A percentile compares a stretch with the other conserved stretches of the same genome.
Evolutionary conservation across 768 basidiomycete species (phyloP).

Genomic region (Thelephora aurantiotincta): DNA sequence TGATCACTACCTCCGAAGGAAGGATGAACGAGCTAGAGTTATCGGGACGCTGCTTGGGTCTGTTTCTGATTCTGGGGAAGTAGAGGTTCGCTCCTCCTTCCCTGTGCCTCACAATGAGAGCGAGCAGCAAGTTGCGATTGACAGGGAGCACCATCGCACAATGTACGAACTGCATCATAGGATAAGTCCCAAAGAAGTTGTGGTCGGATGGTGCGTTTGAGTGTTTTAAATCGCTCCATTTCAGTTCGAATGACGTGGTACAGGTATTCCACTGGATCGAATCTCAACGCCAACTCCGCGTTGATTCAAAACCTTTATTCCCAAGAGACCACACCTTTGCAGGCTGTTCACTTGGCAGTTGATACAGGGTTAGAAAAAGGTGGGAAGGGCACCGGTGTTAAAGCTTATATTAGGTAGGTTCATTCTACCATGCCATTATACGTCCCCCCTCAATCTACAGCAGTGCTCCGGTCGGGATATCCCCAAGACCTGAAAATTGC

Average conservation of each 20-base stretch:
- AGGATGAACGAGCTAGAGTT: slow-evolving; percentile 70
- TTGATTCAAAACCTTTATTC: slow-evolving; percentile 97
- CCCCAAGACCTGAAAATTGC: slow-evolving; percentile 86
- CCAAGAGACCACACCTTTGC: slow-evolving; percentile 78
- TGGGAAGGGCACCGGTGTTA: slow-evolving; percentile 53
- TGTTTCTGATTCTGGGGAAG: slow-evolving; percentile 35
- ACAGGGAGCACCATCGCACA: slow-evolving; percentile 89
- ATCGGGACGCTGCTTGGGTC: slow-evolving; percentile 91
- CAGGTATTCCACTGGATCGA: slow-evolving; percentile 89
- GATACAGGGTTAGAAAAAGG: slow-evolving; percentile 63
- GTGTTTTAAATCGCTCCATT: neutral
- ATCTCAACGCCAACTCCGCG: slow-evolving; percentile 88
- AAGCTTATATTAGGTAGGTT: slow-evolving; percentile 73
- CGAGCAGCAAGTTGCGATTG: slow-evolving; percentile 86
- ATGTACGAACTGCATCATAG: slow-evolving; percentile 87
- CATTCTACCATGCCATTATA: neutral
- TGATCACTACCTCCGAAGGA: slow-evolving; percentile 89
- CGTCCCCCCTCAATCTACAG: neutral
- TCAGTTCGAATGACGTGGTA: neutral
- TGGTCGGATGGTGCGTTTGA: slow-evolving; percentile 83
- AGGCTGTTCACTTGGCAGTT: slow-evolving; percentile 81
- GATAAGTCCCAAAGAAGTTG: slow-evolving; percentile 74
- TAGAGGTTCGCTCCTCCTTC: slow-evolving; percentile 77
- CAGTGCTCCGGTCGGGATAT: slow-evolving; percentile 80
- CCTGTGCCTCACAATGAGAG: slow-evolving; percentile 90